phyloP scores from a whole-genome alignment of 164 flowering plant species.

The Houttuynia cordata region DNA sequence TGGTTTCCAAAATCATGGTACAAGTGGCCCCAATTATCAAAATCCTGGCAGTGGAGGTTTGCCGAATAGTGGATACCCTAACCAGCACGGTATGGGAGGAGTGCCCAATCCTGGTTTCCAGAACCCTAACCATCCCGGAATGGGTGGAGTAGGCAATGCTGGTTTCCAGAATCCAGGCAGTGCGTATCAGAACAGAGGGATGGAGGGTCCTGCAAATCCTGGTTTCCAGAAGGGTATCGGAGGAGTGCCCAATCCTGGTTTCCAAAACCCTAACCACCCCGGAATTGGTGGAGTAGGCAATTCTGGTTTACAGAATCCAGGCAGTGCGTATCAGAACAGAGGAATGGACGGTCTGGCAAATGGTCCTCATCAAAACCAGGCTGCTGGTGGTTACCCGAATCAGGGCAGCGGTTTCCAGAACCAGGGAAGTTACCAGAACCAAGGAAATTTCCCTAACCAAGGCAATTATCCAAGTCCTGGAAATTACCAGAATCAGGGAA shows the following conservation, averaged over 20 bases:
- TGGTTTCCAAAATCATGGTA: not conserved
- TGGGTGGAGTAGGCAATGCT: not conserved
- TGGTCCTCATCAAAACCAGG: not conserved
- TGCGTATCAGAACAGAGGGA: not conserved
- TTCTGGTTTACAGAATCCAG: not conserved
- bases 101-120: not conserved
- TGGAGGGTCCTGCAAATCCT: not conserved
- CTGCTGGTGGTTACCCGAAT: not conserved
- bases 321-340: not conserved
- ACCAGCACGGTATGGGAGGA: not conserved
- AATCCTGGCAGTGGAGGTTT: not conserved
- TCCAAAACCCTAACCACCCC: too few relatives aligned
- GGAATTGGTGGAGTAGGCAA: too few relatives aligned
- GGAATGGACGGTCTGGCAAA: slow-evolving; percentile 1
- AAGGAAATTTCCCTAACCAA: not conserved
- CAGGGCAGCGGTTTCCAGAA: not conserved
- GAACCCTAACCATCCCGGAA: not conserved
- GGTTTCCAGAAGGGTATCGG: too few relatives aligned
- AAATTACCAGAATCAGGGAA: not conserved
- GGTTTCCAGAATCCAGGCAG: not conserved
- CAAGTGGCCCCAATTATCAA: not conserved
- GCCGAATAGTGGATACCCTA: not conserved
- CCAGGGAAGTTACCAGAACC: not conserved
- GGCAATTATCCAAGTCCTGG: not conserved
- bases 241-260: too few relatives aligned